phyloP scores from a whole-genome alignment of 495 filamentous ascomycete genomes.

The Jackrogersella minutella region DNA sequence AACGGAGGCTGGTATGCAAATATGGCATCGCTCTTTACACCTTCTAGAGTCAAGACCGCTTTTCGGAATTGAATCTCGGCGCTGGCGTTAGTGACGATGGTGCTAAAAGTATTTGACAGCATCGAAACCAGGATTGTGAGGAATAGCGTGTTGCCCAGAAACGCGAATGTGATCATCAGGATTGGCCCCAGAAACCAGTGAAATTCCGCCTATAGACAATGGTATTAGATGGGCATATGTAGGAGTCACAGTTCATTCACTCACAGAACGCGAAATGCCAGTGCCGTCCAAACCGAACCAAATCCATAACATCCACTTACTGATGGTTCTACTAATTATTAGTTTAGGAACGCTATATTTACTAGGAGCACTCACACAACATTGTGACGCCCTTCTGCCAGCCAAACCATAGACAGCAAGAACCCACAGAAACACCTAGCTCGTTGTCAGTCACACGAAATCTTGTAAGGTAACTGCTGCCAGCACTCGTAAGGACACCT shows the following conservation, averaged over 20 bases:
- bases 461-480: not conserved
- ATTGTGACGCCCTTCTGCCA: constrained; percentile 58
- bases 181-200: constrained; percentile 72
- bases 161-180: constrained; percentile 75
- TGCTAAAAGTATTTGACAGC: constrained; percentile 74
- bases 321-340: constrained; percentile 61
- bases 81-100: constrained; percentile 68
- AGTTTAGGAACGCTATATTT: constrained; percentile 8
- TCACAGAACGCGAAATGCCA: constrained; percentile 68
- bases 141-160: constrained; percentile 79
- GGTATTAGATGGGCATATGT: not conserved
- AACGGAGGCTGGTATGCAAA: constrained; percentile 79
- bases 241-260: constrained; percentile 4
- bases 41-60: constrained; percentile 77
- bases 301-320: constrained; percentile 83
- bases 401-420: constrained; percentile 74
- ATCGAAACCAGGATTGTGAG: constrained; percentile 79
- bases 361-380: constrained; percentile 43
- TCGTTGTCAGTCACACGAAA: constrained; percentile 6
- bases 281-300: constrained; percentile 82
- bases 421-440: constrained; percentile 72
- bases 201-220: constrained; percentile 57
- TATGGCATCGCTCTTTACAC: constrained; percentile 76
- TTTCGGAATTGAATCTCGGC: constrained; percentile 76
- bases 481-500: not conserved